A percentile compares a stretch with the other conserved stretches of the same genome.
phyloP scores from a whole-genome alignment of 352 stramenopile species.

The Elongisporangium undulatum region DNA sequence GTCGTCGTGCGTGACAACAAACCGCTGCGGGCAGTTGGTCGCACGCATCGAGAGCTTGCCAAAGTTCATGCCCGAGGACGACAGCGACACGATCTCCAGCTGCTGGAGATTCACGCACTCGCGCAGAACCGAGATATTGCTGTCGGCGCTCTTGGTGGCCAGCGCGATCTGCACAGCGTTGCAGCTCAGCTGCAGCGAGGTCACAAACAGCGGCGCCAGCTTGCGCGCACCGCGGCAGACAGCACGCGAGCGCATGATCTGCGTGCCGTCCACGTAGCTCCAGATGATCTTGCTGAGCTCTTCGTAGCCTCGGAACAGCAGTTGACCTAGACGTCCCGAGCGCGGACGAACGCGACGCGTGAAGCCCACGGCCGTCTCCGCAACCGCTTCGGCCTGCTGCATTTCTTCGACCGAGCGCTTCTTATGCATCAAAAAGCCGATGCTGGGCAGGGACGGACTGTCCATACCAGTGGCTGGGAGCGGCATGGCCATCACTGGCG shows the following conservation, averaged over 20 bases:
- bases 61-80: constrained; percentile 69
- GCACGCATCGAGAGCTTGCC: constrained; percentile 82
- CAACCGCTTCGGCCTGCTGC: constrained; percentile 24
- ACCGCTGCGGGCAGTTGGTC: constrained; percentile 79
- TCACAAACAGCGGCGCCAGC: constrained; percentile 58
- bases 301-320: constrained; percentile 60
- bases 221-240: constrained; percentile 41
- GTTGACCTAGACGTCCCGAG: constrained; percentile 23
- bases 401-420: constrained; percentile 35
- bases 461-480: constrained; percentile 1
- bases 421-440: constrained; percentile 28
- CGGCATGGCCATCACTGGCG: neutral
- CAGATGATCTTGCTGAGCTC: constrained; percentile 72
- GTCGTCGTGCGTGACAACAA: constrained; percentile 84
- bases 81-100: constrained; percentile 77
- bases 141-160: constrained; percentile 21
- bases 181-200: constrained; percentile 74
- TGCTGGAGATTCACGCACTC: constrained; percentile 62
- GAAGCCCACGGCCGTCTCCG: constrained; percentile 7
- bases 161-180: constrained; percentile 67
- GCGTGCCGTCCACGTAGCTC: constrained; percentile 69
- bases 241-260: constrained; percentile 69
- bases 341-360: constrained; percentile 10
- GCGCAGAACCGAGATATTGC: constrained; percentile 33
- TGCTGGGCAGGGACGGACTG: constrained; percentile 17